Percentiles rank a stretch among this genome's conserved stretches.
Evolutionary conservation across 1,139 yeast species (phyloP).

Genomic region (Geotrichum siamense): DNA sequence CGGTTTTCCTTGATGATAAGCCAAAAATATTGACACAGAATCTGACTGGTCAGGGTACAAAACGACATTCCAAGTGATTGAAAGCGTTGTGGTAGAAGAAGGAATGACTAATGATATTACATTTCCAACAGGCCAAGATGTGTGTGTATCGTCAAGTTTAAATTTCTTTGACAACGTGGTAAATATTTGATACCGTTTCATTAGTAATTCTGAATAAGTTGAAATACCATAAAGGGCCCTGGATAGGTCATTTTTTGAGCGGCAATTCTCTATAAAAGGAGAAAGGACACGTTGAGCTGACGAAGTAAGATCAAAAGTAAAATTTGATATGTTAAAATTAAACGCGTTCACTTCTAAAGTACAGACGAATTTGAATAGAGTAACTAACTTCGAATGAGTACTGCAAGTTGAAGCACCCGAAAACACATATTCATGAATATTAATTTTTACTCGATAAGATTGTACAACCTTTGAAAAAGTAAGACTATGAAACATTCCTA

Average conservation of each 20-base stretch:
- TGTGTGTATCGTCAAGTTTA: constrained; percentile 10
- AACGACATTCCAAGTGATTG: constrained; percentile 19
- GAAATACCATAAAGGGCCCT: constrained; percentile 24
- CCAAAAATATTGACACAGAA: constrained; percentile 11
- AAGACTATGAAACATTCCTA: constrained; percentile 23
- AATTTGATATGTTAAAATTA: constrained; percentile 19
- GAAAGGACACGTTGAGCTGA: constrained; percentile 19
- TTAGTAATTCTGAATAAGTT: constrained; percentile 22
- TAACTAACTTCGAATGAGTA: constrained; percentile 6
- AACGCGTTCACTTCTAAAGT: constrained; percentile 11
- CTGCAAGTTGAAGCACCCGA: constrained; percentile 13
- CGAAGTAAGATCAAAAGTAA: constrained; percentile 20
- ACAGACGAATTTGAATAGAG: constrained; percentile 21
- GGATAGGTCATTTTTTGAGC: constrained; percentile 19
- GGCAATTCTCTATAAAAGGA: constrained; percentile 18
- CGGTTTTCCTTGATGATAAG: constrained; percentile 7
- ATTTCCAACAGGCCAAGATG: constrained; percentile 22
- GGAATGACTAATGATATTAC: constrained; percentile 17
- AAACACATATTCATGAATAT: constrained; percentile 2
- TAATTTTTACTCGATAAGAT: constrained; percentile 2
- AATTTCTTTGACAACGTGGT: constrained; percentile 17
- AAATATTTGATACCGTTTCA: constrained; percentile 21
- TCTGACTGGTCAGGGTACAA: constrained; percentile 11
- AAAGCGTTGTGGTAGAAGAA: constrained; percentile 10
- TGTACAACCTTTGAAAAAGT: constrained; percentile 12